Evolutionary conservation across 176 grass and related monocot species (phyloP).

Genomic region (Eragrostis curvula): DNA sequence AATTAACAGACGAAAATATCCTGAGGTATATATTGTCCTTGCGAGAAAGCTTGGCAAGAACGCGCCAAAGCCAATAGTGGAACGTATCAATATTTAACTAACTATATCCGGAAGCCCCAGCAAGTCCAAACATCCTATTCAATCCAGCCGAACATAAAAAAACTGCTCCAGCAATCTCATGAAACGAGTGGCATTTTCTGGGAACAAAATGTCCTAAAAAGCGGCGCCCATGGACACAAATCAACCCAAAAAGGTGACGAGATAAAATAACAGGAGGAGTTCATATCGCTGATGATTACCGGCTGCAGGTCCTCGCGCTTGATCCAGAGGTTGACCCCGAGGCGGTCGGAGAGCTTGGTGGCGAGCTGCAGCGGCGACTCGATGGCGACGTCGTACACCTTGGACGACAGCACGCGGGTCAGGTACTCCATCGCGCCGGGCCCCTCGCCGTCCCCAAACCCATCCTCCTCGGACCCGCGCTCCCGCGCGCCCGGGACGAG

Average conservation of each 20-base stretch:
- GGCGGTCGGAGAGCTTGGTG: constrained; percentile 70
- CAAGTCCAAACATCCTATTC: too few species aligned
- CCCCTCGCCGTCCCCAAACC: neutral
- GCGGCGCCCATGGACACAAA: neutral
- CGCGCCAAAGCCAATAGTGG: neutral
- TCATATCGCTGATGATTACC: constrained; percentile 40
- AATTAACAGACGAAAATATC: neutral
- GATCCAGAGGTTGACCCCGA: constrained; percentile 70
- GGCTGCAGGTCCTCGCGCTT: constrained; percentile 97
- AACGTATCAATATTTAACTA: too few species aligned
- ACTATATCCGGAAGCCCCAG: too few species aligned
- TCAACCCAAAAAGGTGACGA: constrained; percentile 15
- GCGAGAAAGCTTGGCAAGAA: constrained; percentile 17
- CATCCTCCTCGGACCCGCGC: neutral
- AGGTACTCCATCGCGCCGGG: constrained; percentile 92
- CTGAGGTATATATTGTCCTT: neutral
- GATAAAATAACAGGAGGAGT: neutral
- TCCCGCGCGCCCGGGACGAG: constrained; percentile 38
- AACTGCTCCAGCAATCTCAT: neutral
- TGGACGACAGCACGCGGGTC: constrained; percentile 73
- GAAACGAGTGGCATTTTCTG: neutral
- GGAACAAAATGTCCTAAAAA: neutral
- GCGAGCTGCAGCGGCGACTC: constrained; percentile 83
- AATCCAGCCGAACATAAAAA: too few species aligned
- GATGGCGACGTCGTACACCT: constrained; percentile 90